Evolutionary conservation across 2,329 filamentous ascomycete genomes (phyloP).

Genomic region (Neopestalotiopsis sp.): DNA sequence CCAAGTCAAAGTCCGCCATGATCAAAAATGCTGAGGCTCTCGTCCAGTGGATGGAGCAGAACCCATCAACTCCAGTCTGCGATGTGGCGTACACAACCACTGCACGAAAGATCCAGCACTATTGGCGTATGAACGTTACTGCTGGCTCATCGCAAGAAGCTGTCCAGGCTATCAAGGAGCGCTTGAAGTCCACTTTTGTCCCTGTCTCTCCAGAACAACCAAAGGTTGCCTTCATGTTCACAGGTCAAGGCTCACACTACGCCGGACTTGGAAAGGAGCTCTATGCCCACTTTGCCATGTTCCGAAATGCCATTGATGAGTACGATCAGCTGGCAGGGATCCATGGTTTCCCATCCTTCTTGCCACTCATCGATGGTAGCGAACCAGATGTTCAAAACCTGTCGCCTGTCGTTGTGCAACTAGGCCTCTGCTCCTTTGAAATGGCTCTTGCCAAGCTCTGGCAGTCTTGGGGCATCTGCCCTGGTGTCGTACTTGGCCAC

Average conservation of each 20-base stretch:
- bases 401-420: conserved; percentile 57
- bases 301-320: conserved; percentile 59
- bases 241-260: conserved; percentile 61
- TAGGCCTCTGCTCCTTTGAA: conserved; percentile 59
- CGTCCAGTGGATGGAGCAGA: conserved; percentile 56
- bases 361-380: conserved; percentile 54
- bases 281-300: conserved; percentile 50
- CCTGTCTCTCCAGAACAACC: conserved; percentile 49
- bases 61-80: conserved; percentile 57
- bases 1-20: conserved; percentile 60
- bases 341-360: conserved; percentile 62
- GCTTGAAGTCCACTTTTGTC: conserved; percentile 47
- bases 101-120: conserved; percentile 66
- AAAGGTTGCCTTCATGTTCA: conserved; percentile 59
- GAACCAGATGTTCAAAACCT: conserved; percentile 48
- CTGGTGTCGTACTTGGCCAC: conserved; percentile 62
- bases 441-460: conserved; percentile 63
- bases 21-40: conserved; percentile 62
- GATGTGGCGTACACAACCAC: conserved; percentile 72
- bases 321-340: conserved; percentile 57
- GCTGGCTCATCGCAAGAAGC: conserved; percentile 48
- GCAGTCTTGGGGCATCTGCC: conserved; percentile 60
- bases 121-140: conserved; percentile 57
- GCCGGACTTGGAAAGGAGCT: conserved; percentile 57
- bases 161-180: conserved; percentile 44